Evolutionary conservation across 2,329 filamentous ascomycete genomes (phyloP), one percentile per base, ranked within the genome.

Genomic region (Grosmannia serpens): DNA sequence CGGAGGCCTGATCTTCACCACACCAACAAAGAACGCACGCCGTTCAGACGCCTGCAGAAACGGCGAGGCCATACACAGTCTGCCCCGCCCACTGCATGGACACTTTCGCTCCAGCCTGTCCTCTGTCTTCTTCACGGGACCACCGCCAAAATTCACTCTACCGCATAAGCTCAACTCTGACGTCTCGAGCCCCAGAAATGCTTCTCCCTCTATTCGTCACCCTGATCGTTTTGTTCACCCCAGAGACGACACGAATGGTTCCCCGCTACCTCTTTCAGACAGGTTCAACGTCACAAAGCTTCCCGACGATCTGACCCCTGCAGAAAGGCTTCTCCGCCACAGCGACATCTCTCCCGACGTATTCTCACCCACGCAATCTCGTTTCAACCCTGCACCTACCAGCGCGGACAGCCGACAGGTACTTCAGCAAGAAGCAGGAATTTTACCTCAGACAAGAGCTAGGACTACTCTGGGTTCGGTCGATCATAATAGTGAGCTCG

Each of bases 161-260:
- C 62, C 59, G 13, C 60, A 35, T 5, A n/a, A 62, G 38, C 68
- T 69, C 27, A 67, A 69, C 24, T 62, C 60, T 13, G 60, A 62
- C 26, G 62, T 62, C 3, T 57, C 61, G 2, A 53, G n/a, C 4
- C 33, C 44, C 44, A 26, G 53, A 53, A 46, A 26, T 1, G 3
- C 41, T 15, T 59, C 60, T 4, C 56, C 58, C 4, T 65, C 65
- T 9, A 38, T 69, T 13, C 66, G 65, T 10, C 60, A 60, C 6
- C 69, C 73, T 3, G 79, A 83, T 62, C 76, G 80, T 53, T 83
- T 81, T 62, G 70, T 83, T 5, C 76, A 80, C 15, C 67, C 67
- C 10, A 70, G 77, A 60, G 69, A 74, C 41, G 69, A 74, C 41
- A 61, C 51, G 0, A 26, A 26, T 13, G 8, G 24, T 20, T 6